Conservation (phyloP, 768 basidiomycete genomes). For the Termitomyces sp. region DNA sequence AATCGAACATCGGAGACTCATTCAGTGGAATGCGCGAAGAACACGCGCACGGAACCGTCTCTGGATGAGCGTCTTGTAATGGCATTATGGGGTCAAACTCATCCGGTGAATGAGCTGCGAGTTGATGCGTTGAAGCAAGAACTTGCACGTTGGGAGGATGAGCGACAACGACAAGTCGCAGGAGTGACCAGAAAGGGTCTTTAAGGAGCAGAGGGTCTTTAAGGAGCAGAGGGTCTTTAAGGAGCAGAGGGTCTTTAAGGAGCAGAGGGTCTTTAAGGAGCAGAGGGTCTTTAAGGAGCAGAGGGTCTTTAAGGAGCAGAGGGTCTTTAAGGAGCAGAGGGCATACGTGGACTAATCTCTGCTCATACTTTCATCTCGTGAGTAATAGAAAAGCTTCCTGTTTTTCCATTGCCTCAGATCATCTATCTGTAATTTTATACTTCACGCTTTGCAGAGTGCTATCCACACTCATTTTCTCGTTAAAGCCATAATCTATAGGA, state of each 20-base stretch:
- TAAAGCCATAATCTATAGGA: not conserved
- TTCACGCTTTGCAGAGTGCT: not conserved
- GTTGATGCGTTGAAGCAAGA: slow-evolving; percentile 61
- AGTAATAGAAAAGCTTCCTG: not conserved
- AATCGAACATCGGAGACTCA: slow-evolving; percentile 36
- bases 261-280: not conserved
- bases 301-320: not conserved
- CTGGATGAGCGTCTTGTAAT: slow-evolving; percentile 26
- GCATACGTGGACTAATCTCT: not conserved
- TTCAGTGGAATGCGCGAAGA: slow-evolving; percentile 41
- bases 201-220: not conserved
- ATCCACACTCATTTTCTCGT: not conserved
- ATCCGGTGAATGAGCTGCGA: slow-evolving; percentile 69
- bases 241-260: not conserved
- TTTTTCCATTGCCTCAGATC: not conserved
- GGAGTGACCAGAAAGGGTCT: not conserved
- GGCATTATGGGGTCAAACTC: slow-evolving; percentile 52
- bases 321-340: not conserved
- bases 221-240: not conserved
- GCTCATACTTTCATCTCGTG: not conserved
- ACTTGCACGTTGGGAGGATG: slow-evolving; percentile 67
- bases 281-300: not conserved
- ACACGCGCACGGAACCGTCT: slow-evolving; percentile 3
- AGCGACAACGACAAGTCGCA: slow-evolving; percentile 30
- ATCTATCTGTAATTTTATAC: not conserved